Base-by-base conservation (phyloP, 148 eudicot species). In the Nepenthes gracilis region DNA sequence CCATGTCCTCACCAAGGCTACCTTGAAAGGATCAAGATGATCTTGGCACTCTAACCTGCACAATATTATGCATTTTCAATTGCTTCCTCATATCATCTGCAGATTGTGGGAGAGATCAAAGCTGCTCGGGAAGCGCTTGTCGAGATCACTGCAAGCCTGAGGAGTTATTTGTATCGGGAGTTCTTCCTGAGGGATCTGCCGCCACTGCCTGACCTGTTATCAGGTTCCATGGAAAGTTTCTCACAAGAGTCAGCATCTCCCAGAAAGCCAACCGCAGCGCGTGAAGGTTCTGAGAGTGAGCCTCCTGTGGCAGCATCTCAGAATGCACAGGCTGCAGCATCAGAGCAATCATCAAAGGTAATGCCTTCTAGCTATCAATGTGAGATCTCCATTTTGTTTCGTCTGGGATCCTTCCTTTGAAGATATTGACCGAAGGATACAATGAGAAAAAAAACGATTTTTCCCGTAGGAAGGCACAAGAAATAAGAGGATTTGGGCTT, bases 71-170 rank as follows among this genome's bases (percentile, higher is more conserved):
- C 43, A 40, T 67, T 64, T 47, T 71, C 36, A 76, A 50, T 14
- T 57, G 65, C 34, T 50, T 43, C 6, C 1, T 58, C 64, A 60
- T 72, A 56, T 64, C 66, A 37, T 54, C 52, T 81, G 67, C 77
- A 93, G 99, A 93, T 93, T 64, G 85, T 78, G 1, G 99, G 99
- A 71, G 97, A 89, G 77, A 89, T 93, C 64, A 89, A 81, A 75
- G 85, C 87, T 59, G 91, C 99, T 58, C 86, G 99, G 57, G 97
- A 86, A 72, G 99, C 99, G 61, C 78, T 93, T 50, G 69, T 93
- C 62, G 97, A 93, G 78, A 83, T 93, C 77, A 93, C 97, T 64
- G 70, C 84, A 58, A 82, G 88, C 74, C 70, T 89, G 48, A 76
- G 97, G 59, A 84, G 83, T 77, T 79, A 75, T 59, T 23, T 89